A percentile compares a stretch with the other conserved stretches of the same genome.
Evolutionary conservation across 495 filamentous ascomycete genomes (phyloP).

Genomic region (Bathelium albidoporum): DNA sequence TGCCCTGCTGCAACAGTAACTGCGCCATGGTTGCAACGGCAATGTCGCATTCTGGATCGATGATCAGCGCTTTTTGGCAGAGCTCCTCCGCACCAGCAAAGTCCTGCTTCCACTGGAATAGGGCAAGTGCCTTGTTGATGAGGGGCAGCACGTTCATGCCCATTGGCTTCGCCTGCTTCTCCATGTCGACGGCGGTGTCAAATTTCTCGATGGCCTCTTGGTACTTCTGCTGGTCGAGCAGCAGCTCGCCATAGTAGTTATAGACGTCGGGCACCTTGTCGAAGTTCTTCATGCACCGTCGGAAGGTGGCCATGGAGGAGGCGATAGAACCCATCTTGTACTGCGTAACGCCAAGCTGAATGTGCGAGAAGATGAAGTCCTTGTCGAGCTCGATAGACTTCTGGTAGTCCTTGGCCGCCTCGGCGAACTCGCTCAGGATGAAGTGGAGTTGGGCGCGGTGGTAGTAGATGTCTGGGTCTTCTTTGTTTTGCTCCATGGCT

Average conservation of each 20-base stretch:
- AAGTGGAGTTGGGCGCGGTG: slow-evolving; percentile 98
- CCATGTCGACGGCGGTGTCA: slow-evolving; percentile 94
- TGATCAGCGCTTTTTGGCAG: slow-evolving; percentile 93
- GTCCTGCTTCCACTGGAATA: slow-evolving; percentile 98
- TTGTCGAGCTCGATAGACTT: slow-evolving; percentile 95
- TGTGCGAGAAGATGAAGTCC: slow-evolving; percentile 97
- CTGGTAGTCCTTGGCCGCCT: slow-evolving; percentile 96
- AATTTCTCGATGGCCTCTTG: slow-evolving; percentile 96
- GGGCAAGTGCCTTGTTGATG: slow-evolving; percentile 94
- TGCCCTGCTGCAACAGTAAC: slow-evolving; percentile 93
- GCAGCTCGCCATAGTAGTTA: slow-evolving; percentile 98
- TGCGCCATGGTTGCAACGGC: slow-evolving; percentile 99
- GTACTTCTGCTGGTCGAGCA: slow-evolving; percentile 93
- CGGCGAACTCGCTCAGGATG: slow-evolving; percentile 84
- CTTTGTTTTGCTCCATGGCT: slow-evolving; percentile 72
- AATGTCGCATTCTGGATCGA: slow-evolving; percentile 98
- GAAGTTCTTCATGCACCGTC: slow-evolving; percentile 96
- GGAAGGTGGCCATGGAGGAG: slow-evolving; percentile 96
- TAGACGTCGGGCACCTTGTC: slow-evolving; percentile 94
- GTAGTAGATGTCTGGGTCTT: slow-evolving; percentile 97
- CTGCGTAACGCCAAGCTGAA: slow-evolving; percentile 97
- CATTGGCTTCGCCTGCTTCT: slow-evolving; percentile 83
- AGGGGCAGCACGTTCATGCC: slow-evolving; percentile 95
- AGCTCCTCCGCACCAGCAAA: slow-evolving; percentile 90
- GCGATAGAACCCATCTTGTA: slow-evolving; percentile 99